Evolutionary conservation across 163 green algal genomes (phyloP).

Genomic region (Trebouxia gelatinosa): DNA sequence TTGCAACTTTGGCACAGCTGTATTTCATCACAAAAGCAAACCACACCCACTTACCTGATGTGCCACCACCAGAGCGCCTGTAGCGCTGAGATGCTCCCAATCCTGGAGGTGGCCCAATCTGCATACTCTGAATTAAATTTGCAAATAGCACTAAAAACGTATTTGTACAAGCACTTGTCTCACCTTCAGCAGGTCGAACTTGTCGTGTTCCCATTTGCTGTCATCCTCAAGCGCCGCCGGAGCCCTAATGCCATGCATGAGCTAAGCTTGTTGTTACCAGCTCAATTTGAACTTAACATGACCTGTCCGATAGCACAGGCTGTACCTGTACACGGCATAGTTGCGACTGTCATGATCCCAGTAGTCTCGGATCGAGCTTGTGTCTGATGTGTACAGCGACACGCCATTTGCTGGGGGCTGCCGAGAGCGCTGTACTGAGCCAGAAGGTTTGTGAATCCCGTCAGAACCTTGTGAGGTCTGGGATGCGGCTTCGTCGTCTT

Average conservation of each 20-base stretch:
- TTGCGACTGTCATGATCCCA: conserved; percentile 23
- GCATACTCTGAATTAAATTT: neutral
- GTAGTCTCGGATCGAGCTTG: neutral
- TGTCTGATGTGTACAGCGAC: neutral
- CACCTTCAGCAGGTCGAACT: conserved; percentile 25
- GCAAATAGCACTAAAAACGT: neutral
- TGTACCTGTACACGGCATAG: neutral
- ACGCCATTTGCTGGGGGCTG: no score
- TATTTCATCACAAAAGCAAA: neutral
- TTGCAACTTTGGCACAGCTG: neutral
- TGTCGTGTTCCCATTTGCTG: neutral
- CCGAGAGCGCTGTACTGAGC: no score
- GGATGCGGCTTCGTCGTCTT: neutral
- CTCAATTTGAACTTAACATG: neutral
- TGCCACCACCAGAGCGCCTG: neutral
- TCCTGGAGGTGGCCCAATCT: conserved; percentile 16
- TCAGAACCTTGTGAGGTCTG: neutral
- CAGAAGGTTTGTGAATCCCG: neutral
- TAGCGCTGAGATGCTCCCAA: neutral
- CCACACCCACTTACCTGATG: no score
- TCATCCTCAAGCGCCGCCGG: conserved; percentile 10
- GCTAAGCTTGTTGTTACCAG: neutral
- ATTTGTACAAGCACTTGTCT: neutral
- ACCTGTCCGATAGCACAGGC: neutral
- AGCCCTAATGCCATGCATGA: neutral